phyloP scores from a whole-genome alignment of 2,329 filamentous ascomycete genomes.

The Colletotrichum tamarilloi region DNA sequence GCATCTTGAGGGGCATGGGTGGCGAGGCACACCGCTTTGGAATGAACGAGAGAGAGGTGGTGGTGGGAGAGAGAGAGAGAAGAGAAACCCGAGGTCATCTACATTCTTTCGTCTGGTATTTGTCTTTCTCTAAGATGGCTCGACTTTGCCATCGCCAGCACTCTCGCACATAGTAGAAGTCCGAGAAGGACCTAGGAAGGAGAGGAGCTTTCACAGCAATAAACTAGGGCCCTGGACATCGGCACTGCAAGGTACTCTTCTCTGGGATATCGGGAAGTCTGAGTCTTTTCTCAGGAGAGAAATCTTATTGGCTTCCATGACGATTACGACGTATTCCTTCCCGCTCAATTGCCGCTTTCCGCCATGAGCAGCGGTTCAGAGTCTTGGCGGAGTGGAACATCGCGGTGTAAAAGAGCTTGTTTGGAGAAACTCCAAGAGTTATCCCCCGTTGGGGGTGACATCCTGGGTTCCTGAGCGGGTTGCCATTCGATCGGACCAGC shows the following conservation, averaged over 20 bases:
- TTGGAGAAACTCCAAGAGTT: neutral
- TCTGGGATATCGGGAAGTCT: neutral
- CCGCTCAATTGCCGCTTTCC: slow-evolving; percentile 19
- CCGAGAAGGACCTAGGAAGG: neutral
- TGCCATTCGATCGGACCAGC: slow-evolving; percentile 27
- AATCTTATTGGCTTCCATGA: neutral
- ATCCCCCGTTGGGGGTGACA: slow-evolving; percentile 2
- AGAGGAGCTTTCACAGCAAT: neutral
- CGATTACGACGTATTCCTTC: neutral
- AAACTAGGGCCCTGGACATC: neutral
- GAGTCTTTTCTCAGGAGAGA: neutral
- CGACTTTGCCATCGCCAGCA: neutral
- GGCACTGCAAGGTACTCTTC: neutral
- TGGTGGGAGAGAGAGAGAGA: neutral
- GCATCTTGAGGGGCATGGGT: slow-evolving; percentile 3
- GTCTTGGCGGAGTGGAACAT: slow-evolving; percentile 23
- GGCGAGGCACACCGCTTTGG: neutral
- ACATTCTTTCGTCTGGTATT: slow-evolving; percentile 4
- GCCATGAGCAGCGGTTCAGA: neutral
- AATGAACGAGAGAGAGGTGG: neutral
- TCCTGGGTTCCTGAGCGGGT: neutral
- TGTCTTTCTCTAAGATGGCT: neutral
- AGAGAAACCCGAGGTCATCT: neutral
- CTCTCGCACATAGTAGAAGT: neutral
- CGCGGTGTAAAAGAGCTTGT: slow-evolving; percentile 14